Conservation (phyloP, 2,329 filamentous ascomycete species). For the Cadophora malorum region DNA sequence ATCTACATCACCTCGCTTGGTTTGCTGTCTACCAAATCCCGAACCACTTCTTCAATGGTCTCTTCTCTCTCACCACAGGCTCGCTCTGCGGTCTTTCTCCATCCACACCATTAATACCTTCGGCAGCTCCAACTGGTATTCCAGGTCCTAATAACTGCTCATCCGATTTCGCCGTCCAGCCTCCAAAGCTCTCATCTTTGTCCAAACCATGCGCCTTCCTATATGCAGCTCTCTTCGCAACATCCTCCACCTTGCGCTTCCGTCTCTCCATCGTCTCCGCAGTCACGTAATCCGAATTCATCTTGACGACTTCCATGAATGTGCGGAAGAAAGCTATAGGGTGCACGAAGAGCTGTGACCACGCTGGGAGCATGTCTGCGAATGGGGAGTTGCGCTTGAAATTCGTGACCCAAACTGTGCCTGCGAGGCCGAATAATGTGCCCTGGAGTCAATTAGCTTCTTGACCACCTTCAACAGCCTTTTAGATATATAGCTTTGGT, state of each 20-base stretch:
- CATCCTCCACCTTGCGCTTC: constrained; percentile 78
- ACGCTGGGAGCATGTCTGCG: constrained; percentile 76
- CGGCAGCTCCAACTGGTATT: constrained; percentile 40
- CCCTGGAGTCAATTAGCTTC: constrained; percentile 32
- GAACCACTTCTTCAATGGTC: constrained; percentile 77
- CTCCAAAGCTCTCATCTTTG: constrained; percentile 61
- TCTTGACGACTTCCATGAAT: constrained; percentile 73
- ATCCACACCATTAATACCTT: constrained; percentile 10
- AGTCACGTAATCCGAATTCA: constrained; percentile 77
- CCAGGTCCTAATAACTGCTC: constrained; percentile 43
- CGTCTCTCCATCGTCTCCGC: constrained; percentile 74
- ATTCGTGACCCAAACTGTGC: constrained; percentile 77
- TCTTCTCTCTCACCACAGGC: constrained; percentile 52
- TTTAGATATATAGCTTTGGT: not conserved
- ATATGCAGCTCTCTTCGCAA: constrained; percentile 84
- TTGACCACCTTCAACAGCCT: not conserved
- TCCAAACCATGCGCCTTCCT: constrained; percentile 85
- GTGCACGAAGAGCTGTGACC: constrained; percentile 70
- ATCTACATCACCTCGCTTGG: constrained; percentile 22
- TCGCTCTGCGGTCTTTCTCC: constrained; percentile 45
- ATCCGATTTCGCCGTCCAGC: constrained; percentile 52
- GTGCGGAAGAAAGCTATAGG: constrained; percentile 72
- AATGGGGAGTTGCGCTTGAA: constrained; percentile 82
- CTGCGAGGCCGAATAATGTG: constrained; percentile 59
- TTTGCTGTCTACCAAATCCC: constrained; percentile 71